Base-by-base conservation (phyloP, 768 basidiomycete genomes). In the Termitomyces sp. region DNA sequence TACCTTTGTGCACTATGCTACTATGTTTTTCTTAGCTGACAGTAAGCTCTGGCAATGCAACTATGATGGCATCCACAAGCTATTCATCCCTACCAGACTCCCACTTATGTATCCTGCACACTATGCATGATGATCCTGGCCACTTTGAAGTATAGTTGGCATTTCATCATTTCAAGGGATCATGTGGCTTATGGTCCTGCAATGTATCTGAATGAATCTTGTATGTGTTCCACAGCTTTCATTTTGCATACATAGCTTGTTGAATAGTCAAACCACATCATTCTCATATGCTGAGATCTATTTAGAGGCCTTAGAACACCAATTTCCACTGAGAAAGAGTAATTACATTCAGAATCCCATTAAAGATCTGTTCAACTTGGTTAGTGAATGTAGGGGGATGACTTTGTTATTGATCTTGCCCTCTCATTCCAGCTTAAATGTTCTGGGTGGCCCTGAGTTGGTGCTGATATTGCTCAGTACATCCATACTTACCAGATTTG, bases 401-500 rank as follows among this genome's bases (percentile, higher is more conserved):
- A 39, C 25, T 27, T 34, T 4, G n/a, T 25, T 32, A 7, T 21
- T 7, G 70, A 45, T 86, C 60, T 56, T 42, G 25, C 90, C 75
- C 94, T 89, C 58, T 93, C 92, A 64, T 92, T 93, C 88, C 89
- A 94, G 64, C 90, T n/a, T n/a, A n/a, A n/a, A n/a, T n/a, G n/a
- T n/a, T n/a, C n/a, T n/a, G n/a, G n/a, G n/a, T n/a, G n/a, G n/a
- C n/a, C n/a, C n/a, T n/a, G n/a, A n/a, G n/a, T n/a, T n/a, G n/a
- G n/a, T n/a, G n/a, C n/a, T n/a, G n/a, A n/a, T n/a, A n/a, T n/a
- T n/a, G n/a, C n/a, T n/a, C n/a, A n/a, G n/a, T n/a, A n/a, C n/a
- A n/a, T n/a, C n/a, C n/a, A n/a, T n/a, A n/a, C n/a, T n/a, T n/a
- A n/a, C n/a, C n/a, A n/a, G n/a, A n/a, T n/a, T n/a, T n/a, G n/a